Percentiles rank a stretch among this genome's conserved stretches.
These are phyloP conservation scores for Trichoderma parareesei DNA, from an alignment of 495 filamentous ascomycete genomes.

Conservation along the genomic window DNA sequence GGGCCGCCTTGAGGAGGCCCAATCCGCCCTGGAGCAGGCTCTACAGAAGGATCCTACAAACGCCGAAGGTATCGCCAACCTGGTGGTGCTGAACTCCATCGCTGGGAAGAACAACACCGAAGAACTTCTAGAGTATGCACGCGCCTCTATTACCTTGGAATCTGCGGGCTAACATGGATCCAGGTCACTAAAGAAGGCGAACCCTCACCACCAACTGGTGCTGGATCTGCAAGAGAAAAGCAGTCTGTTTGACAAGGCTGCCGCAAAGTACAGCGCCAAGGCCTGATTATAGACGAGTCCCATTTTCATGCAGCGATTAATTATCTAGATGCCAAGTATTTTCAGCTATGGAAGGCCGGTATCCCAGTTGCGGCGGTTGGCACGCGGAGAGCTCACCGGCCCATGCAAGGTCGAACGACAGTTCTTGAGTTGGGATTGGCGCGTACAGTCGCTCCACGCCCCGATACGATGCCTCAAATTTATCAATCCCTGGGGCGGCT, in stretches of 20 bases:
- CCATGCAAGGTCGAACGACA: background rate
- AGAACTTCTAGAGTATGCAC: conserved; percentile 52
- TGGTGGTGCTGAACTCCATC: conserved; percentile 68
- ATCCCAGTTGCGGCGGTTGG: background rate
- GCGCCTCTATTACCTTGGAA: background rate
- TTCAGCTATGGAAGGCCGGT: background rate
- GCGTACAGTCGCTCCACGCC: too few species aligned
- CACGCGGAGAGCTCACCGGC: background rate
- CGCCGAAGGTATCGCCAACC: conserved; percentile 69
- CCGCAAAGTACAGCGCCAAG: conserved; percentile 68
- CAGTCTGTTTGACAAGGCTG: conserved; percentile 69
- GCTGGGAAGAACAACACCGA: conserved; percentile 60
- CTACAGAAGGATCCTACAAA: conserved; percentile 63
- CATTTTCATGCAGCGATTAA: background rate
- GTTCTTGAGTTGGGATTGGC: too few species aligned
- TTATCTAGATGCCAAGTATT: background rate
- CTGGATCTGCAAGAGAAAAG: conserved; percentile 68
- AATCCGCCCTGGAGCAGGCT: conserved; percentile 75
- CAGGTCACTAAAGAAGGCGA: conserved; percentile 50
- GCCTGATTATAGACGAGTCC: conserved; percentile 43
- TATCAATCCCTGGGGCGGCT: too few species aligned
- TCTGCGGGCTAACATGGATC: background rate
- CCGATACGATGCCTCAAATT: too few species aligned
- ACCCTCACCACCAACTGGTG: conserved; percentile 58
- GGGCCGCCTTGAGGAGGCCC: conserved; percentile 80